Conservation (phyloP, 2,329 filamentous ascomycete species). For the Sodiomyces alkalinus region DNA sequence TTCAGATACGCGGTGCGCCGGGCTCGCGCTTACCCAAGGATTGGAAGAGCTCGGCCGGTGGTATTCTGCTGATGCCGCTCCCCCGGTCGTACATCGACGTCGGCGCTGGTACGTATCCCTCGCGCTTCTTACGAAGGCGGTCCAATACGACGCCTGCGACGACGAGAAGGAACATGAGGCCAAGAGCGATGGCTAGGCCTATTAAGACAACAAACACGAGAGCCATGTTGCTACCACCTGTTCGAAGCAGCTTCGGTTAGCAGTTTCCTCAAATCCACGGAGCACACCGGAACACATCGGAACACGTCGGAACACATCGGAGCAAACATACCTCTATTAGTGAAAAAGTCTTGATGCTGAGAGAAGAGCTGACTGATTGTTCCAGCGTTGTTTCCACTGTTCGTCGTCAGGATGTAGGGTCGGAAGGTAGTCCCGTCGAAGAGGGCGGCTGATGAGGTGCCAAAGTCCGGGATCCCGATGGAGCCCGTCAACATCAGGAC, state of each 20-base stretch:
- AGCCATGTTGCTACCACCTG: slow-evolving; percentile 47
- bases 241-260: too few relatives aligned
- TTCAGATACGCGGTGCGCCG: slow-evolving; percentile 35
- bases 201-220: slow-evolving; percentile 71
- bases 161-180: slow-evolving; percentile 62
- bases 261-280: too few relatives aligned
- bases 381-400: slow-evolving; percentile 46
- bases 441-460: slow-evolving; percentile 69
- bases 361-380: slow-evolving; percentile 74
- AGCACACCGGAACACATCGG: too few relatives aligned
- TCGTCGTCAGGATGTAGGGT: slow-evolving; percentile 70
- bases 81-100: slow-evolving; percentile 47
- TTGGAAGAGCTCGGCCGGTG: slow-evolving; percentile 44
- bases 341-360: slow-evolving; percentile 65
- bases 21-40: slow-evolving; percentile 32
- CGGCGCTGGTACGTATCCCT: slow-evolving; percentile 68
- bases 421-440: slow-evolving; percentile 70
- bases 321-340: slow-evolving; percentile 38
- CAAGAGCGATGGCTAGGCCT: slow-evolving; percentile 62
- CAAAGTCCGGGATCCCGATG: slow-evolving; percentile 59
- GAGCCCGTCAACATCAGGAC: slow-evolving; percentile 74
- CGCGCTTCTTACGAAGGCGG: slow-evolving; percentile 58
- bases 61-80: slow-evolving; percentile 42
- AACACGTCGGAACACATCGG: too few relatives aligned
- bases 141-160: slow-evolving; percentile 61